A percentile compares a stretch with the other conserved stretches of the same genome.
Conservation (phyloP, 169 alveolate genomes). For the Plasmodium relictum region DNA sequence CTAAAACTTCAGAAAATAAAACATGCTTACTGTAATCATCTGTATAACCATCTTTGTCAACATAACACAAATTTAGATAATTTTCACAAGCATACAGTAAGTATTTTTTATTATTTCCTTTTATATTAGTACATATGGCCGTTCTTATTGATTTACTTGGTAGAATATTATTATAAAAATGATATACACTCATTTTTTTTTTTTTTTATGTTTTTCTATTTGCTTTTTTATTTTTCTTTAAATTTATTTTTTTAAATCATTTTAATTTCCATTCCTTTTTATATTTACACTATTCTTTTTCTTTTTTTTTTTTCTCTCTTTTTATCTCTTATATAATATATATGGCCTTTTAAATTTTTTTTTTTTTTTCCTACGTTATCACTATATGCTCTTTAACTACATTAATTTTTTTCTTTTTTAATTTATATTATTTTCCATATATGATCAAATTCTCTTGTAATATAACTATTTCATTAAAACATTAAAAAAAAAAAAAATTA, state of each 20-base stretch:
- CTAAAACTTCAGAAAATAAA: conserved; percentile 38
- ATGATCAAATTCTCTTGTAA: too few species aligned
- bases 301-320: conserved; percentile 9
- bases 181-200: conserved; percentile 38
- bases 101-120: conserved; percentile 46
- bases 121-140: conserved; percentile 39
- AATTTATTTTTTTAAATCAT: too few species aligned
- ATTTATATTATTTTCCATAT: too few species aligned
- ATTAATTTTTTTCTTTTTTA: too few species aligned
- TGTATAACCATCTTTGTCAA: conserved; percentile 52
- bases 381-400: too few species aligned
- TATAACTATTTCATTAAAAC: too few species aligned
- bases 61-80: conserved; percentile 41
- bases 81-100: conserved; percentile 46
- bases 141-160: conserved; percentile 67
- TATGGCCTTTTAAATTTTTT: background rate
- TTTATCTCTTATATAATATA: background rate
- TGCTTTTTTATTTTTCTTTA: background rate
- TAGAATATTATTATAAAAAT: conserved; percentile 44
- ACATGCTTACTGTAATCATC: conserved; percentile 57
- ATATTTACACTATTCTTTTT: background rate
- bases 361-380: background rate
- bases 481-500: too few species aligned
- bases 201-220: background rate
- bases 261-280: background rate